Conservation (phyloP, 164 flowering plant species). For the Aristolochia californica region DNA sequence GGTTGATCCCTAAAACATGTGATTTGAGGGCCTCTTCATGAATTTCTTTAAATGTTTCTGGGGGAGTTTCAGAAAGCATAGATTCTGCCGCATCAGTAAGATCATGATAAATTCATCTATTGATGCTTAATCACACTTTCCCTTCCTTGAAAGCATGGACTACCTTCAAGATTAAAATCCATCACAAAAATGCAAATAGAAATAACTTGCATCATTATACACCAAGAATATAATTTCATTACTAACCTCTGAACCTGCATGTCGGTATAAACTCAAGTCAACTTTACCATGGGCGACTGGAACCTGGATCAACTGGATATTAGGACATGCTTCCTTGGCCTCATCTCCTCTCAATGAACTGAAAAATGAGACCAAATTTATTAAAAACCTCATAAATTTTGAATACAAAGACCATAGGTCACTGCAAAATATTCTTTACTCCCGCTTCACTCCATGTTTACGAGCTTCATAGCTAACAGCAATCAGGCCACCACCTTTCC, state of each 20-base stretch:
- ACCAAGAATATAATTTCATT: neutral
- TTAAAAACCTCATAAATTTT: neutral
- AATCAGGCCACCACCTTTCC: conserved; percentile 94
- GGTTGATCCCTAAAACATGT: conserved; percentile 64
- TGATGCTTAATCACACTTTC: conserved; percentile 94
- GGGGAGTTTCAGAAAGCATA: conserved; percentile 67
- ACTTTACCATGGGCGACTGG: conserved; percentile 97
- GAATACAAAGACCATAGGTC: neutral
- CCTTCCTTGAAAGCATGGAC: conserved; percentile 79
- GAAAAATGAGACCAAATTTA: conserved; percentile 3
- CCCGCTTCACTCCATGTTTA: conserved; percentile 92
- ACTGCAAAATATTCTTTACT: neutral
- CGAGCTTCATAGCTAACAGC: conserved; percentile 97
- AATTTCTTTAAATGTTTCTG: conserved; percentile 49
- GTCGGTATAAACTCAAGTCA: conserved; percentile 61
- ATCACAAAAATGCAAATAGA: neutral
- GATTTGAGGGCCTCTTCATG: conserved; percentile 71
- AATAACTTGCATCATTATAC: neutral
- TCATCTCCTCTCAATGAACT: conserved; percentile 98
- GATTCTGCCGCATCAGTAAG: conserved; percentile 81
- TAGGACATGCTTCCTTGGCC: conserved; percentile 77
- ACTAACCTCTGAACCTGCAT: conserved; percentile 92
- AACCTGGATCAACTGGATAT: conserved; percentile 79
- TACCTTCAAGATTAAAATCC: conserved; percentile 37
- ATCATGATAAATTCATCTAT: conserved; percentile 94